These are phyloP conservation scores for Metschnikowia cerradonensis DNA, from an alignment of 805 yeast genomes.

Conservation along the genomic window DNA sequence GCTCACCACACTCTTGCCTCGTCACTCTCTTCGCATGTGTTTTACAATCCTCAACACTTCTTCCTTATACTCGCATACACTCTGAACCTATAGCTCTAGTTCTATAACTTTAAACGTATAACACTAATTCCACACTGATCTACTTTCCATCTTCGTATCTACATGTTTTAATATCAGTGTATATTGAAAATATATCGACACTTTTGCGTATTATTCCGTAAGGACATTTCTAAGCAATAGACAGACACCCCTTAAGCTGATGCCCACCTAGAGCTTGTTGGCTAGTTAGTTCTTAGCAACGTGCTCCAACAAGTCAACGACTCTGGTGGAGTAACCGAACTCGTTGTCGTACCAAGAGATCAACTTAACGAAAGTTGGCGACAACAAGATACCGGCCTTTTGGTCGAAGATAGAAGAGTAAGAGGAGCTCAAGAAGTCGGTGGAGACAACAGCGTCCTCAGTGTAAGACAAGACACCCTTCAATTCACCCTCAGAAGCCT, in stretches of 20 bases:
- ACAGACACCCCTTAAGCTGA: background rate
- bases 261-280: constrained; percentile 12
- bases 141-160: background rate
- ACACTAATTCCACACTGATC: too few relatives aligned
- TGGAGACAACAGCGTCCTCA: constrained; percentile 86
- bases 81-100: too few relatives aligned
- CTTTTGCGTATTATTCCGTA: background rate
- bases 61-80: too few relatives aligned
- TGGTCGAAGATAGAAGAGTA: constrained; percentile 90
- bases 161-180: background rate
- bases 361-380: constrained; percentile 86
- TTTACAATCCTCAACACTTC: too few relatives aligned
- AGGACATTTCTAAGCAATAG: constrained; percentile 7
- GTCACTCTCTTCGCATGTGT: too few relatives aligned
- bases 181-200: background rate
- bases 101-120: too few relatives aligned
- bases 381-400: constrained; percentile 82
- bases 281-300: constrained; percentile 49
- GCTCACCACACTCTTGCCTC: too few relatives aligned
- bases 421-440: constrained; percentile 80
- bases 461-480: constrained; percentile 88
- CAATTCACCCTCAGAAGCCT: constrained; percentile 71
- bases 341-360: constrained; percentile 96
- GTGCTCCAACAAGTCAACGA: constrained; percentile 82
- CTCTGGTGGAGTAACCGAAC: constrained; percentile 95